Conservation (phyloP, 352 stramenopile genomes). For the Elongisporangium prolatum region DNA sequence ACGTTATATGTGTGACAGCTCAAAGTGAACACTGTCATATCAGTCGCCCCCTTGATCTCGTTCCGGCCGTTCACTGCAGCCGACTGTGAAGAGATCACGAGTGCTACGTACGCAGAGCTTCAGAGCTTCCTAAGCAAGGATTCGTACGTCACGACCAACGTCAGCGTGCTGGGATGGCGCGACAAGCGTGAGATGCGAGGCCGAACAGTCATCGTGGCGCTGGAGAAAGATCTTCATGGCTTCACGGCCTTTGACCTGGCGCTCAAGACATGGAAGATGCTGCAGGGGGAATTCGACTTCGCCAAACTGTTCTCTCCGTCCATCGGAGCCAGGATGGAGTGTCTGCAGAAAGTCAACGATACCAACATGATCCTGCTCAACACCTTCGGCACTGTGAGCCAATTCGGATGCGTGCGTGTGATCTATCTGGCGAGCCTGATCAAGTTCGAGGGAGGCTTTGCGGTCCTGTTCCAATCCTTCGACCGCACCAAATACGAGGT, state of each 20-base stretch:
- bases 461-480: not conserved
- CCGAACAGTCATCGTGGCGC: not conserved
- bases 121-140: not conserved
- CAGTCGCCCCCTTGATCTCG: not conserved
- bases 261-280: not conserved
- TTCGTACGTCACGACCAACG: not conserved
- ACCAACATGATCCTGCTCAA: not conserved
- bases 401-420: not conserved
- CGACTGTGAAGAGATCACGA: not conserved
- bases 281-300: not conserved
- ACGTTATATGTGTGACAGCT: too few relatives aligned
- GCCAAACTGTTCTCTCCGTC: not conserved
- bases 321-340: not conserved
- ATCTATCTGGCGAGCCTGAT: not conserved
- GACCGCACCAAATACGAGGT: not conserved
- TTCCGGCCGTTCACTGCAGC: not conserved
- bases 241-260: not conserved
- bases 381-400: not conserved
- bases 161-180: not conserved
- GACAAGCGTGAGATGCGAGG: not conserved
- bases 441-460: not conserved
- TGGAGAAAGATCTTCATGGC: not conserved
- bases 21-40: too few relatives aligned
- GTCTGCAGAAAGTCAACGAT: not conserved
- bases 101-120: not conserved